A percentile compares a stretch with the other conserved stretches of the same genome.
Evolutionary conservation across 768 basidiomycete genomes (phyloP).

Genomic region (Trametopsis cervina): DNA sequence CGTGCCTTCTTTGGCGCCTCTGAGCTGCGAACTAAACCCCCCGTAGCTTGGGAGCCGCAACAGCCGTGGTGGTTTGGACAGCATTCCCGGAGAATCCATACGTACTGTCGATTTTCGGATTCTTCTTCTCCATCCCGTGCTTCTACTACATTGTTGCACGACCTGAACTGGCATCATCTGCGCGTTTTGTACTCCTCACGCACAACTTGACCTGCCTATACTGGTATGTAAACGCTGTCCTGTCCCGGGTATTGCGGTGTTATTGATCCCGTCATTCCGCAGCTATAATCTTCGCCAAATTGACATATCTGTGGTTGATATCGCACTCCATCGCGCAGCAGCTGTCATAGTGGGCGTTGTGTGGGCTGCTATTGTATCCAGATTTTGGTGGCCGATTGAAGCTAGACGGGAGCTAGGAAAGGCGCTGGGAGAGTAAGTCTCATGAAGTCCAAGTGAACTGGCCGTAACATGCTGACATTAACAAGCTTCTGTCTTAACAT

Average conservation of each 20-base stretch:
- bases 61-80: slow-evolving; percentile 67
- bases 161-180: slow-evolving; percentile 68
- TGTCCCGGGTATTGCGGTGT: slow-evolving; percentile 8
- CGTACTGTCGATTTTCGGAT: slow-evolving; percentile 76
- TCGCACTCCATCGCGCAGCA: slow-evolving; percentile 72
- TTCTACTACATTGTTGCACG: slow-evolving; percentile 84
- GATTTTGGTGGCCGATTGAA: slow-evolving; percentile 95
- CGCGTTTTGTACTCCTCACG: slow-evolving; percentile 76
- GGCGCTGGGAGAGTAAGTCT: slow-evolving; percentile 76
- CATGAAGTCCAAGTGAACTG: not conserved
- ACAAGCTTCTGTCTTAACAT: slow-evolving; percentile 85
- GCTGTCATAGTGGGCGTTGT: slow-evolving; percentile 82
- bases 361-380: slow-evolving; percentile 83
- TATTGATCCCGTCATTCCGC: not conserved
- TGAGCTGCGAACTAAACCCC: not conserved
- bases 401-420: slow-evolving; percentile 83
- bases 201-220: slow-evolving; percentile 80
- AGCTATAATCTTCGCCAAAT: slow-evolving; percentile 77
- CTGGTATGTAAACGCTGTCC: slow-evolving; percentile 22
- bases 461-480: slow-evolving; percentile 4
- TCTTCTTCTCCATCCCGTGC: slow-evolving; percentile 87
- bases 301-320: slow-evolving; percentile 53
- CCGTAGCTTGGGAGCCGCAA: slow-evolving; percentile 66
- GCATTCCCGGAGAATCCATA: slow-evolving; percentile 71
- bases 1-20: slow-evolving; percentile 26